Evolutionary conservation across 2,329 filamentous ascomycete species (phyloP).

Genomic region (Cladosporium sp.): DNA sequence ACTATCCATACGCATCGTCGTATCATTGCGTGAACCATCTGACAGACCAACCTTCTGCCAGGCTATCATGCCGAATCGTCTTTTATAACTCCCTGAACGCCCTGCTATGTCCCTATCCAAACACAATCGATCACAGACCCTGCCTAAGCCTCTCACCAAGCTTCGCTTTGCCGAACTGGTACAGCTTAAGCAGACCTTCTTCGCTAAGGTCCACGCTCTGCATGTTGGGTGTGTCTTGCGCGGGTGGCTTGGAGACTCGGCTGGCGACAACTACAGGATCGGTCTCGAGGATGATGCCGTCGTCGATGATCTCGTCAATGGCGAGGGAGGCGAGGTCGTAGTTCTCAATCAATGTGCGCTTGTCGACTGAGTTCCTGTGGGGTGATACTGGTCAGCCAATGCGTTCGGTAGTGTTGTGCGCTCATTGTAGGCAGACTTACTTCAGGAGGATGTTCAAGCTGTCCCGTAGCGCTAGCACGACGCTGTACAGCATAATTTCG

Average conservation of each 20-base stretch:
- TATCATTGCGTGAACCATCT: background rate
- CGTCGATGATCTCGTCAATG: conserved; percentile 92
- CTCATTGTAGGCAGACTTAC: conserved; percentile 46
- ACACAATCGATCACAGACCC: conserved; percentile 53
- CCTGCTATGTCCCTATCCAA: conserved; percentile 1
- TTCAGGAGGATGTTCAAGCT: conserved; percentile 87
- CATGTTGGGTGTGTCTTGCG: conserved; percentile 80
- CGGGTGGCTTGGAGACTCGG: conserved; percentile 85
- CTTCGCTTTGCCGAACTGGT: conserved; percentile 89
- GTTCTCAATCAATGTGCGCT: conserved; percentile 96
- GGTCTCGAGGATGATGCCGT: conserved; percentile 95
- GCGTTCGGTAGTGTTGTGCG: background rate
- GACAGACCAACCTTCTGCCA: background rate
- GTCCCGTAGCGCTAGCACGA: conserved; percentile 85
- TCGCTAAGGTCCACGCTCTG: conserved; percentile 94
- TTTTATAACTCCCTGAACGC: conserved; percentile 9
- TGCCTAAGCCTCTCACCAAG: conserved; percentile 87
- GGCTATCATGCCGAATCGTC: background rate
- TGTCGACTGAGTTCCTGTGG: conserved; percentile 84
- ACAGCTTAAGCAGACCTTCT: conserved; percentile 89
- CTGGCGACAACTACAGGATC: conserved; percentile 92
- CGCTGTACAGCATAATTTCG: conserved; percentile 90
- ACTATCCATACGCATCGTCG: background rate
- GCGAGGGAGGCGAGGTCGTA: conserved; percentile 93
- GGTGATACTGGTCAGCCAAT: conserved; percentile 15